Base-by-base conservation (phyloP, 805 yeast genomes). In the Lipomyces anomalus region DNA sequence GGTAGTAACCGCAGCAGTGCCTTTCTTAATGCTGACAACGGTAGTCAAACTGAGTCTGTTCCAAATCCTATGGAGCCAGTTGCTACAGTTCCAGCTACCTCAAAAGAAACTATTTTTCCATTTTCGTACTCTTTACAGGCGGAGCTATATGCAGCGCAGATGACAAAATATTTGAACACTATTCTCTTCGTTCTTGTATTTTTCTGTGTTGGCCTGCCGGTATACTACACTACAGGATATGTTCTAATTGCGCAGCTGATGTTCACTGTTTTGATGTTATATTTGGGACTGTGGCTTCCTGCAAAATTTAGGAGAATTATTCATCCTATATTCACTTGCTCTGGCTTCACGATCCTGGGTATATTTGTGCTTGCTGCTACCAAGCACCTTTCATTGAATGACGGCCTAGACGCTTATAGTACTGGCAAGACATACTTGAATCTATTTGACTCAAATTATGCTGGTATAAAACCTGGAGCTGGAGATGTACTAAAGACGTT, bases 261-360 rank as follows among this genome's bases (percentile, higher is more conserved):
- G 18, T 65, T 80, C 29, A 76, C 84, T 1, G 74, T 83, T 3
- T 53, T 79, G 33, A 66, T 79, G 20, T 84, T 80, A 61, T 71
- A 74, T 48, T 52, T 68, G 7, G 76, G 80, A 29, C 57, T 75
- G 30, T 61, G 61, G 30, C 53, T 70, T 32, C 80, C 79, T 56
- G 76, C 67, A 21, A 68, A 57, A 47, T 74, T 57, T 65, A 73
- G 70, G 59, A 72, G 65, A 59, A 73, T 68, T 40, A 69, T 83
- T 13, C 92, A 84, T 58, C 94, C 95, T 0, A 82, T 84, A 28
- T 65, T 84, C 40, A 68, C 82, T 24, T 76, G 80, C 50, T 82
- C 86, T 4, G 79, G 75, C 1, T 56, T 74, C n/a, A 74, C 82
- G n/a, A 69, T 82, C 57, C 67, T 84, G 22, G 69, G 79, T 9